A percentile compares a stretch with the other conserved stretches of the same genome.
Conservation (phyloP, 495 filamentous ascomycete species). For the Penicillium parvum region DNA sequence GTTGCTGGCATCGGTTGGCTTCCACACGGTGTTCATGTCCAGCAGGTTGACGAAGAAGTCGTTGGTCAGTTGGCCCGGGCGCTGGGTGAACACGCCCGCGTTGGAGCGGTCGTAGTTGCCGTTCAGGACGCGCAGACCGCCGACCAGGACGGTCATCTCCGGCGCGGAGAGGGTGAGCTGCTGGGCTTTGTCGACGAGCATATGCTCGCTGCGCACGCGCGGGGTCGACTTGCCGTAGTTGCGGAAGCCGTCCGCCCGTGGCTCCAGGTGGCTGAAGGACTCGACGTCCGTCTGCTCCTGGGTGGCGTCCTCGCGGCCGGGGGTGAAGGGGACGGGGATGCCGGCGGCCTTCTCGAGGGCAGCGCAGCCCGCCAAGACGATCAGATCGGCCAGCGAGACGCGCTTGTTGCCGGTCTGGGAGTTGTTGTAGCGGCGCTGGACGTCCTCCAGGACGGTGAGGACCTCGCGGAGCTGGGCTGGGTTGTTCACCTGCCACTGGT, state of each 20-base stretch:
- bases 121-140: conserved; percentile 61
- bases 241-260: conserved; percentile 65
- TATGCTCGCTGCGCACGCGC: conserved; percentile 58
- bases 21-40: conserved; percentile 61
- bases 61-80: conserved; percentile 62
- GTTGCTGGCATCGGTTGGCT: conserved; percentile 38
- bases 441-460: conserved; percentile 51
- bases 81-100: conserved; percentile 58
- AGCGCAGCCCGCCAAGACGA: conserved; percentile 56
- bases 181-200: conserved; percentile 63
- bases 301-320: conserved; percentile 49
- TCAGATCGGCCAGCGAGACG: conserved; percentile 67
- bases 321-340: conserved; percentile 40
- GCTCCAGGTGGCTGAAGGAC: conserved; percentile 59
- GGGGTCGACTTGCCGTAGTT: conserved; percentile 59
- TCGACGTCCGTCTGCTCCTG: conserved; percentile 61
- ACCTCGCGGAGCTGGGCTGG: conserved; percentile 54
- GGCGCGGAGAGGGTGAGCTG: conserved; percentile 63
- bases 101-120: conserved; percentile 62
- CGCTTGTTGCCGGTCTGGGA: conserved; percentile 52
- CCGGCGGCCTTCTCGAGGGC: conserved; percentile 42
- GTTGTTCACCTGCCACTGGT: conserved; percentile 65
- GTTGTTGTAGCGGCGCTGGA: conserved; percentile 59
- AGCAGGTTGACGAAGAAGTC: conserved; percentile 75
- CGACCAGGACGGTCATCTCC: conserved; percentile 62